Evolutionary conservation across 305 asterid genomes (phyloP), one percentile per base, ranked within the genome.

Genomic region (Coffea humblotiana): DNA sequence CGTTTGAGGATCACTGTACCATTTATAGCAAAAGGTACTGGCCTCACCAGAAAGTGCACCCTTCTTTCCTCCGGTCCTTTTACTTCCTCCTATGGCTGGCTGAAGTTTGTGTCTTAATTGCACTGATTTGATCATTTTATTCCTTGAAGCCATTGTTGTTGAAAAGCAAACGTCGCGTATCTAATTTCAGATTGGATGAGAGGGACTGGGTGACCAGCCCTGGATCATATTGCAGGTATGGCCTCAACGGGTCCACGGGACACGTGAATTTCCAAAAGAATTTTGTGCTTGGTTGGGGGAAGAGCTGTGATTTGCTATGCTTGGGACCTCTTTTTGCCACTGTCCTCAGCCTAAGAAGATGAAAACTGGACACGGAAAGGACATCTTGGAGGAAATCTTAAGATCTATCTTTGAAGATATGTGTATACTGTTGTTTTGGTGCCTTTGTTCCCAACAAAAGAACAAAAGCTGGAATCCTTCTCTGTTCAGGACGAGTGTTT

Each of bases 181-280:
- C 93, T 82, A 72, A 81, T 81, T 72, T 83, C 85, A 91, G 92
- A 92, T 90, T 86, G 91, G 81, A 77, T 83, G 91, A 89, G 85
- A 86, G 84, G 86, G 93, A 91, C 88, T 84, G 81, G 80, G 70
- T 82, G 83, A 81, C 83, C 83, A 79, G 77, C 83, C 43, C 74
- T 83, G 79, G 85, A 72, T 84, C 48, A 77, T 79, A 61, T 72
- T 51, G 19, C 78, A 69, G 81, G 75, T 69, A 63, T 86, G 83
- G 82, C 80, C 83, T 82, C 85, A 27, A 77, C 52, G 78, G 92
- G 94, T 82, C 92, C 95, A 90, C 81, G 77, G 7, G 83, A 76
- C 94, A 88, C 88, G 92, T 91, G 92, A 90, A 89, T 75, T 85
- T 80, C 75, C 71, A 79, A 74, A 71, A 71, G 63, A 70, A 78